Conservation (phyloP, 352 stramenopile species). For the Phytophthora rubi region DNA sequence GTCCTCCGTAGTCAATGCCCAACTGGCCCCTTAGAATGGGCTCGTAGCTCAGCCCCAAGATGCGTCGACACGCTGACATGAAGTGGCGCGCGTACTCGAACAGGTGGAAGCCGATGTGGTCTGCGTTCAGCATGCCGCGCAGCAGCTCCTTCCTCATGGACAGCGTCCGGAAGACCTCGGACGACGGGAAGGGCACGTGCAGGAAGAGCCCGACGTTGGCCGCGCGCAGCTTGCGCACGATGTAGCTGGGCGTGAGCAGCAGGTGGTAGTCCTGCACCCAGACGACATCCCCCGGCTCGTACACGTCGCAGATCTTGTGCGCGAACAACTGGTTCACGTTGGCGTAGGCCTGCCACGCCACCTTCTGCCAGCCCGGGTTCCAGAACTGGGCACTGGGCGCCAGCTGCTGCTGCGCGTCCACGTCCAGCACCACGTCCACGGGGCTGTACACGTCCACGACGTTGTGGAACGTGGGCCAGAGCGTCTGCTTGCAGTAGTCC, state of each 20-base stretch:
- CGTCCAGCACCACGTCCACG: conserved; percentile 67
- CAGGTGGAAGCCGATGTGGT: conserved; percentile 94
- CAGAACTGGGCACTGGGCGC: conserved; percentile 47
- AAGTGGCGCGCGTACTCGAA: conserved; percentile 95
- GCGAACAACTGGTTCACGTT: conserved; percentile 96
- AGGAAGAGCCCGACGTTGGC: conserved; percentile 97
- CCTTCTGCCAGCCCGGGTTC: conserved; percentile 72
- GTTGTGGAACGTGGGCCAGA: conserved; percentile 98
- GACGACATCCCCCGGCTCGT: conserved; percentile 88
- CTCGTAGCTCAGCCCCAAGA: conserved; percentile 94
- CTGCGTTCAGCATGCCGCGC: conserved; percentile 89
- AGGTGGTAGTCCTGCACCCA: conserved; percentile 99
- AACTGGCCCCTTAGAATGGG: conserved; percentile 92
- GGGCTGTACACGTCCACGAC: conserved; percentile 91
- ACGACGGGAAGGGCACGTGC: conserved; percentile 98
- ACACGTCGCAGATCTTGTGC: conserved; percentile 76
- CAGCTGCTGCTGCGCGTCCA: conserved; percentile 35
- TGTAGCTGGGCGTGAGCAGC: conserved; percentile 96
- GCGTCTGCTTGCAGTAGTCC: conserved; percentile 96
- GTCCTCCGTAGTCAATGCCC: conserved; percentile 95
- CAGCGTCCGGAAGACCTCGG: conserved; percentile 97
- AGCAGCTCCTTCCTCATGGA: conserved; percentile 93
- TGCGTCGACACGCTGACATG: conserved; percentile 89
- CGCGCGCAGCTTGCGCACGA: conserved; percentile 89
- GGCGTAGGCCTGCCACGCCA: conserved; percentile 93